These are phyloP conservation scores for Ceratobasidium sp. DNA, from an alignment of 1,284 basidiomycete genomes.

Conservation along the genomic window DNA sequence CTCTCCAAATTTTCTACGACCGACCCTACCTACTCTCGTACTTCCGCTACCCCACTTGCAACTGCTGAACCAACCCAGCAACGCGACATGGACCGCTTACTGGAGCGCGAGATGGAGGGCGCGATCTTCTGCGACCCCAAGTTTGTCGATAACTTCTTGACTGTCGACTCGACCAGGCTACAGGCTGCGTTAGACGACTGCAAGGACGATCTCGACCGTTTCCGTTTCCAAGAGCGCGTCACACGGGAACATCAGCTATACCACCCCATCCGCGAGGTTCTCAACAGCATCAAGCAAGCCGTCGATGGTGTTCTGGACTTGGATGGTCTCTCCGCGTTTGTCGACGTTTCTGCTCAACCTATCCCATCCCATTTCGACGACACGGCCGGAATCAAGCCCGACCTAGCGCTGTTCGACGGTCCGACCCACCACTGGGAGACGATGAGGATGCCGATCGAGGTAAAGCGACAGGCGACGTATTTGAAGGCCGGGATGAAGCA, in stretches of 20 bases:
- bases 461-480: not conserved
- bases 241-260: not conserved
- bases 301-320: too few relatives aligned
- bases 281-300: conserved; percentile 11
- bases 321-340: too few relatives aligned
- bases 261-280: not conserved
- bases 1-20: not conserved
- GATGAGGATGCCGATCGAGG: conserved; percentile 27
- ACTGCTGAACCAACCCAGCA: not conserved
- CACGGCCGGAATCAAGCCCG: conserved; percentile 6
- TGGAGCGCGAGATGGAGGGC: conserved; percentile 10
- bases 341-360: not conserved
- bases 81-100: not conserved
- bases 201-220: not conserved
- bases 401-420: conserved; percentile 16
- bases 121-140: conserved; percentile 18
- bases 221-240: not conserved
- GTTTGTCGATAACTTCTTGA: conserved; percentile 24
- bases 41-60: not conserved
- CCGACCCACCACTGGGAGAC: too few relatives aligned
- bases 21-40: not conserved
- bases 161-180: conserved; percentile 1
- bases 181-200: not conserved
- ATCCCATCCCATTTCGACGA: not conserved
- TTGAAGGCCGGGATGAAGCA: conserved; percentile 17